Base-by-base conservation (phyloP, 2,329 filamentous ascomycete genomes). In the Teratosphaeria pseudoeucalypti region DNA sequence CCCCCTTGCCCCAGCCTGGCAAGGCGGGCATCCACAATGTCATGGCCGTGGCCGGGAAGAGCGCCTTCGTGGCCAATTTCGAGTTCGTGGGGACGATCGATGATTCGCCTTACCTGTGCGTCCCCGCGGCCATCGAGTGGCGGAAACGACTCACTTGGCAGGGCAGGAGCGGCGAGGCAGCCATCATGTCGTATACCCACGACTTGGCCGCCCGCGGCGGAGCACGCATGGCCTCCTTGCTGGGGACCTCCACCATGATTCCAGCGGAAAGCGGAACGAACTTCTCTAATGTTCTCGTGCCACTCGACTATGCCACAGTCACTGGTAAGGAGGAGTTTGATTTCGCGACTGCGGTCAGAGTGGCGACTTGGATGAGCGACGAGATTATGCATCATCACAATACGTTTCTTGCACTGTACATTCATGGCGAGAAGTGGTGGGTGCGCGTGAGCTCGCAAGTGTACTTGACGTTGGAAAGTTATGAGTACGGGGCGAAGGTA, bases 401-500 rank as follows among this genome's bases (percentile, higher is more conserved):
- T 58, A 94, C 90, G 0, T 92, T 90, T 67, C 74, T 94, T 57
- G 79, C 85, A 0, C 69, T 88, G 2, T 84, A 84, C 60, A 73
- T 80, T 9, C 84, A 91, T 64, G 79, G 75, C 0, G 81, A 80
- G 0, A 78, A 79, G 57, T 82, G 86, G 71, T 96, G 88, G 88
- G 78, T 81, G 0, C 78, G 92, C 55, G 68, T 95, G 55, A 91
- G 88, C 70, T 89, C 83, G 14, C 91, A 96, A 78, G 81, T 94
- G 0, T 97, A 94, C 71, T 74, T 96, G n/a, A 89, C 90, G 29
- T 71, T 86, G 64, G 79, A 79, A 12, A 91, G 96, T 72, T 96
- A 94, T 69, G 82, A 87, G 70, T 89, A 83, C 82, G 80, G 81
- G 3, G 89, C 80, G 0, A 70, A 77, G 56, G 76, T 81, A 9